Base-by-base conservation (phyloP, 2,329 filamentous ascomycete genomes). In the Alternaria brassicae region DNA sequence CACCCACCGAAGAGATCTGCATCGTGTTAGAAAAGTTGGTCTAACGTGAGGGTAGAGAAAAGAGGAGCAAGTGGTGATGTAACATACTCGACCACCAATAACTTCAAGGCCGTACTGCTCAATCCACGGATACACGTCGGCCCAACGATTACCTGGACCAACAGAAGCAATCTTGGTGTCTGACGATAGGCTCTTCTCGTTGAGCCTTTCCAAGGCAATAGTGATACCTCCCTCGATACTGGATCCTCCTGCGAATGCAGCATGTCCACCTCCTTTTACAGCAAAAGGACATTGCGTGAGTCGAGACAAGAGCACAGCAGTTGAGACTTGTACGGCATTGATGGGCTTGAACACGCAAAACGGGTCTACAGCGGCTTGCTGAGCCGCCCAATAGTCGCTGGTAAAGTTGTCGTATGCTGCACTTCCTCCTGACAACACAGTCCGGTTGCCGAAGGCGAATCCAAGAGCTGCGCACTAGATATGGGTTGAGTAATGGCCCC, bases 231-330 rank as follows among this genome's bases (percentile, higher is more conserved):
- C 67, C 9, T 75, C 63, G 25, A 76, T 76, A 47, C 70, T 76
- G 1, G 73, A 74, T 10, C 65, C 60, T 9, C 72, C 74, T 23
- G 67, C 67, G 30, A 67, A 69, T 2, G 68, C 65, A 45, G 68
- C 65, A 55, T 74, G 72, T 2, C 72, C 69, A 6, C 67, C 67
- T 25, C 78, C 76, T 53, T 79, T 80, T 3, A 82, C 73, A 4
- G 79, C 78, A 53, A 81, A 80, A 77, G 66, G 69, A 42, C 73
- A 77, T 48, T 65, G 65, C 8, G 66, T 68, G 2, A 72, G 48
- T 10, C 69, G 63, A 5, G 71, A 68, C 7, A 73, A 25, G 2
- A 72, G 55, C 13, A 74, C 56, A 3, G 52, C 39, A 12, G 58
- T 60, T n/a, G 69, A 65, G 4, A 73, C 68, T 12, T 72, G 58